These are phyloP conservation scores for Zelopaecilomyces penicillatus DNA, from an alignment of 2,329 filamentous ascomycete genomes.

Conservation along the genomic window DNA sequence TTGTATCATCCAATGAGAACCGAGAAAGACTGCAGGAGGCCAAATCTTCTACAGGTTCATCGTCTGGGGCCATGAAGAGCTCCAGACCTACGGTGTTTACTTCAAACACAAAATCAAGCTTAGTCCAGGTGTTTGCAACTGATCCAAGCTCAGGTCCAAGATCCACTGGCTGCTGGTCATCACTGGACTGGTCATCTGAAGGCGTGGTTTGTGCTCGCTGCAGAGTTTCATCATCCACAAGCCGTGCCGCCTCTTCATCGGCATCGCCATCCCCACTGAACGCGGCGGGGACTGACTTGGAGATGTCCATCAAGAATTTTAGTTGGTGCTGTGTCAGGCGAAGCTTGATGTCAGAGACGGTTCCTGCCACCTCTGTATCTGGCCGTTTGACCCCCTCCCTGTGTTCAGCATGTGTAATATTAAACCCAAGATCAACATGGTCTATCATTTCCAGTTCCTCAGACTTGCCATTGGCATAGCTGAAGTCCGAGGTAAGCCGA, in stretches of 20 bases:
- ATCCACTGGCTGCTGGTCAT: conserved; percentile 39
- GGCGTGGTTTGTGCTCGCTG: conserved; percentile 38
- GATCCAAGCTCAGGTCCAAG: conserved; percentile 63
- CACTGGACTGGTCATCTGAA: conserved; percentile 21
- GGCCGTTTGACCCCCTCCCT: conserved; percentile 67
- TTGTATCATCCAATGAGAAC: conserved; percentile 90
- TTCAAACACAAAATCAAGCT: conserved; percentile 85
- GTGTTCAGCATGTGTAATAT: conserved; percentile 86
- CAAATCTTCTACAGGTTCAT: conserved; percentile 69
- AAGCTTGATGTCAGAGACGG: conserved; percentile 88
- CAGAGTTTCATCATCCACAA: conserved; percentile 54
- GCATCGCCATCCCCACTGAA: conserved; percentile 64
- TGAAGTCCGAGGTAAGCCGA: conserved; percentile 78
- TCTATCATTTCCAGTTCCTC: conserved; percentile 97
- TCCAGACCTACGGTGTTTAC: conserved; percentile 84
- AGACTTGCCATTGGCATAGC: conserved; percentile 61
- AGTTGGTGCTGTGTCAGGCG: conserved; percentile 84
- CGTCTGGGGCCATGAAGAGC: conserved; percentile 67
- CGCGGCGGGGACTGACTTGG: conserved; percentile 76
- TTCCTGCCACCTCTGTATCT: conserved; percentile 84
- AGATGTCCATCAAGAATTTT: conserved; percentile 80
- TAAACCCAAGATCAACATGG: conserved; percentile 89
- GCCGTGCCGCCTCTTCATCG: conserved; percentile 65
- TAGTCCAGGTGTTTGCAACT: conserved; percentile 72
- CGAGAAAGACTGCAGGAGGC: conserved; percentile 78